Evolutionary conservation across 768 basidiomycete genomes (phyloP).

Genomic region (Phlebiopsis flavidoalba): DNA sequence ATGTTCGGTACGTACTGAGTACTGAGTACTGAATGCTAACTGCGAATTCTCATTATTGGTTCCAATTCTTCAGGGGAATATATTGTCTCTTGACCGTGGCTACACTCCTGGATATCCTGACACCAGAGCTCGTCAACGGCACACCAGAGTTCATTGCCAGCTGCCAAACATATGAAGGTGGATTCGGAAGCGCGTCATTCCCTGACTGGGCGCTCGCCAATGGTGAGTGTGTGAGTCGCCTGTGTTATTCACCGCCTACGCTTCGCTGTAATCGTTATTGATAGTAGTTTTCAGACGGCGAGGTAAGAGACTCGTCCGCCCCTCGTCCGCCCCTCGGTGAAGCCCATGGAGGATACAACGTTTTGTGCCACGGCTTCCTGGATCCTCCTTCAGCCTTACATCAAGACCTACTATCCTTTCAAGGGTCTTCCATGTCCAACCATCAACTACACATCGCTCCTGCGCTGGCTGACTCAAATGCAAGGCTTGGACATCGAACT

Average conservation of each 20-base stretch:
- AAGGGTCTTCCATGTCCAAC: slow-evolving; percentile 25
- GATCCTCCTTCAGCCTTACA: slow-evolving; percentile 65
- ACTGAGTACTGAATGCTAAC: slow-evolving; percentile 16
- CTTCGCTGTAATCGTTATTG: not conserved
- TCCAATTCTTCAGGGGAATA: slow-evolving; percentile 56
- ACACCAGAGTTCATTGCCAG: slow-evolving; percentile 78
- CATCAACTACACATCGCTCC: slow-evolving; percentile 55
- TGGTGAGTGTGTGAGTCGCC: slow-evolving; percentile 12
- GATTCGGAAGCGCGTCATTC: slow-evolving; percentile 46
- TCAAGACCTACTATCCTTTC: slow-evolving; percentile 19
- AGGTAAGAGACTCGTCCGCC: not conserved
- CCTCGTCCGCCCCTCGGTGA: slow-evolving; percentile 84
- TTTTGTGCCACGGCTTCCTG: slow-evolving; percentile 89
- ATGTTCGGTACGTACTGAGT: slow-evolving; percentile 67
- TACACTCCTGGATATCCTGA: slow-evolving; percentile 78
- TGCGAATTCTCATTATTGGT: not conserved
- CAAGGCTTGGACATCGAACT: slow-evolving; percentile 80
- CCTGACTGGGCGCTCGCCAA: slow-evolving; percentile 21
- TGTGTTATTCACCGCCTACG: not conserved
- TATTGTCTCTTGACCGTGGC: slow-evolving; percentile 90
- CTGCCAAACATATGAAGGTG: slow-evolving; percentile 98
- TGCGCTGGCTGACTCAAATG: slow-evolving; percentile 83
- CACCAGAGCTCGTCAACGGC: slow-evolving; percentile 77
- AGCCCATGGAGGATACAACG: slow-evolving; percentile 96
- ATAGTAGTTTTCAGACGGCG: not conserved